These are phyloP conservation scores for Moringa oleifera DNA, from an alignment of 345 rosid species.

Conservation along the genomic window DNA sequence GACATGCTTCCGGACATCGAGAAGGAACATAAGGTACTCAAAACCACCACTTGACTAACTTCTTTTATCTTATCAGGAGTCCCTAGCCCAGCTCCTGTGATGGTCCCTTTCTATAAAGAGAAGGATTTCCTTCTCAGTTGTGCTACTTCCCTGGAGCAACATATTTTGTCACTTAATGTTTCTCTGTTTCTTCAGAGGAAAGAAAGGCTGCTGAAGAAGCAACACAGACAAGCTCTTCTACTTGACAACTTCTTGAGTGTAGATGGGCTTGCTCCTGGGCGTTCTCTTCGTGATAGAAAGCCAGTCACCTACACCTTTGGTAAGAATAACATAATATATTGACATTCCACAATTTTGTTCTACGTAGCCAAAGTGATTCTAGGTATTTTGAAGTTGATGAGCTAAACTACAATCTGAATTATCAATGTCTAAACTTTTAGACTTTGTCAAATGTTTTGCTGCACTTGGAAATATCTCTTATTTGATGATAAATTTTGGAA, in stretches of 20 bases:
- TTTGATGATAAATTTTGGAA: neutral
- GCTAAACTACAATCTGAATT: no score
- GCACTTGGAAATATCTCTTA: neutral
- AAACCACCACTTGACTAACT: neutral
- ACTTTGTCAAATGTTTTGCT: neutral
- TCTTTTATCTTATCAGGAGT: neutral
- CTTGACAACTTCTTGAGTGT: constrained; percentile 62
- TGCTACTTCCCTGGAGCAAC: neutral
- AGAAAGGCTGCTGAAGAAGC: constrained; percentile 82
- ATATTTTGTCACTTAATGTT: neutral
- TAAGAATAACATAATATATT: constrained; percentile 21
- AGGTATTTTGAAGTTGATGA: neutral
- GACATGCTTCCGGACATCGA: constrained; percentile 98
- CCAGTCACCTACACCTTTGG: constrained; percentile 97
- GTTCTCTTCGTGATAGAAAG: constrained; percentile 90
- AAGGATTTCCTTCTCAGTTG: neutral
- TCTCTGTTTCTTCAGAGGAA: constrained; percentile 46
- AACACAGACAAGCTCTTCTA: constrained; percentile 87
- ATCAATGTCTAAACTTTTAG: neutral
- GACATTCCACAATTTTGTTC: constrained; percentile 5
- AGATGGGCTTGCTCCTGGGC: constrained; percentile 78
- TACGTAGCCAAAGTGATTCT: neutral
- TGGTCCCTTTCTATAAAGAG: no score
- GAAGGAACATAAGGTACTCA: constrained; percentile 85
- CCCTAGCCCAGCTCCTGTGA: no score